phyloP scores from a whole-genome alignment of 805 yeast genomes.

The Schwanniomyces pseudopolymorphus region DNA sequence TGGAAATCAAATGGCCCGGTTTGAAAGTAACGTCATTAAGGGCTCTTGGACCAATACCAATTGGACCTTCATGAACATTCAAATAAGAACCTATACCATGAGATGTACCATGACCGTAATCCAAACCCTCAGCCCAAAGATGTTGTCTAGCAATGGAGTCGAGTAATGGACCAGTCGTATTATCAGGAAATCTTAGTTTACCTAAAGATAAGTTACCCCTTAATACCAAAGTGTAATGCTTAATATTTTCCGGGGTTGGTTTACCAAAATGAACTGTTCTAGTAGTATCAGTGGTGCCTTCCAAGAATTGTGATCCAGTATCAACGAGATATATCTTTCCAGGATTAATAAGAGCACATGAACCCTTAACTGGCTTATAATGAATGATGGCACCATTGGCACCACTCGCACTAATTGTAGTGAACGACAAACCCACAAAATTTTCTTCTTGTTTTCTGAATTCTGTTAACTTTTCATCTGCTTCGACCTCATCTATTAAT shows the following conservation, averaged over 20 bases:
- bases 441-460: slow-evolving; percentile 42
- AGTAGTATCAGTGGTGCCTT: slow-evolving; percentile 66
- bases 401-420: slow-evolving; percentile 74
- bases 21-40: slow-evolving; percentile 45
- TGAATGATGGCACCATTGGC: slow-evolving; percentile 78
- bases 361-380: slow-evolving; percentile 55
- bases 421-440: slow-evolving; percentile 66
- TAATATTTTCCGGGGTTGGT: slow-evolving; percentile 47
- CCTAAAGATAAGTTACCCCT: slow-evolving; percentile 57
- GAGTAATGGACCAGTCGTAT: slow-evolving; percentile 52
- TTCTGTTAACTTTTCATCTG: slow-evolving; percentile 47
- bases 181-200: slow-evolving; percentile 51
- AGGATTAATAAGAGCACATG: slow-evolving; percentile 51
- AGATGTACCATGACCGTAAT: slow-evolving; percentile 64
- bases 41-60: slow-evolving; percentile 57
- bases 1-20: slow-evolving; percentile 56
- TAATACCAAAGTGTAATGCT: slow-evolving; percentile 55
- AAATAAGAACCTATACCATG: slow-evolving; percentile 65
- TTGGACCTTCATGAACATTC: slow-evolving; percentile 64
- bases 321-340: slow-evolving; percentile 54
- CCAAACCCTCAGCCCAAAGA: slow-evolving; percentile 57
- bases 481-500: slow-evolving; percentile 57
- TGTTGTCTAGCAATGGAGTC: slow-evolving; percentile 60
- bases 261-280: slow-evolving; percentile 55
- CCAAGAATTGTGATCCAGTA: slow-evolving; percentile 60